phyloP scores from a whole-genome alignment of 2,329 filamentous ascomycete genomes.

The Talaromyces sp. region DNA sequence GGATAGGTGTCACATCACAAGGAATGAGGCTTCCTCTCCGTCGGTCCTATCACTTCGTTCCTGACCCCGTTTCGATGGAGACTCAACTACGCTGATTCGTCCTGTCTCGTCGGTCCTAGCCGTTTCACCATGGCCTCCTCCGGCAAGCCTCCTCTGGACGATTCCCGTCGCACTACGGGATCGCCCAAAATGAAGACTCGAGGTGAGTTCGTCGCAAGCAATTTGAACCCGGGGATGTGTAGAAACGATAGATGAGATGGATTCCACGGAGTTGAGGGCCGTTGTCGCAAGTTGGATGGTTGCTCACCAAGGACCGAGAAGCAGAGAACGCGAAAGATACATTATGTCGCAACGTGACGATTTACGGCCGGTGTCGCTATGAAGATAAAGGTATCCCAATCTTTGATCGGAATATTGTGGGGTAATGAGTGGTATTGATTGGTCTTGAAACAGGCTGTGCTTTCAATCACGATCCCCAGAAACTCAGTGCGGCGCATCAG shows the following conservation, averaged over 20 bases:
- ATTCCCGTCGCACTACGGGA: slow-evolving; percentile 48
- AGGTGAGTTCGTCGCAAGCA: slow-evolving; percentile 41
- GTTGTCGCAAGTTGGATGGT: background rate
- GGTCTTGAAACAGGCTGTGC: slow-evolving; percentile 62
- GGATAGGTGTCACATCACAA: slow-evolving; percentile 19
- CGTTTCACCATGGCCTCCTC: slow-evolving; percentile 45
- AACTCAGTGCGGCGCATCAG: slow-evolving; percentile 50
- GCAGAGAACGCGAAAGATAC: slow-evolving; percentile 81
- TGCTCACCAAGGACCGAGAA: background rate
- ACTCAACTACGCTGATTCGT: slow-evolving; percentile 40
- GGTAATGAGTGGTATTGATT: slow-evolving; percentile 5
- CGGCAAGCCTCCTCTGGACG: slow-evolving; percentile 48
- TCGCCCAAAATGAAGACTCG: slow-evolving; percentile 53
- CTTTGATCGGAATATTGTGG: background rate
- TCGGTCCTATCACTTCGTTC: slow-evolving; percentile 30
- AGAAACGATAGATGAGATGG: slow-evolving; percentile 8
- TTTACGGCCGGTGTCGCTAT: slow-evolving; percentile 91
- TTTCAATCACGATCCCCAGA: slow-evolving; percentile 82
- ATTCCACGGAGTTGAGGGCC: slow-evolving; percentile 5
- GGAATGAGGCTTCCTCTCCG: slow-evolving; percentile 43
- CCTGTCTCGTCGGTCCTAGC: slow-evolving; percentile 33
- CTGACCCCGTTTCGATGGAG: slow-evolving; percentile 44
- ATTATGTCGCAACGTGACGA: slow-evolving; percentile 86
- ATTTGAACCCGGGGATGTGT: background rate
- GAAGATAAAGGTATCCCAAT: slow-evolving; percentile 72